Evolutionary conservation across 1,284 basidiomycete species (phyloP).

Genomic region (Bjerkandera adusta): DNA sequence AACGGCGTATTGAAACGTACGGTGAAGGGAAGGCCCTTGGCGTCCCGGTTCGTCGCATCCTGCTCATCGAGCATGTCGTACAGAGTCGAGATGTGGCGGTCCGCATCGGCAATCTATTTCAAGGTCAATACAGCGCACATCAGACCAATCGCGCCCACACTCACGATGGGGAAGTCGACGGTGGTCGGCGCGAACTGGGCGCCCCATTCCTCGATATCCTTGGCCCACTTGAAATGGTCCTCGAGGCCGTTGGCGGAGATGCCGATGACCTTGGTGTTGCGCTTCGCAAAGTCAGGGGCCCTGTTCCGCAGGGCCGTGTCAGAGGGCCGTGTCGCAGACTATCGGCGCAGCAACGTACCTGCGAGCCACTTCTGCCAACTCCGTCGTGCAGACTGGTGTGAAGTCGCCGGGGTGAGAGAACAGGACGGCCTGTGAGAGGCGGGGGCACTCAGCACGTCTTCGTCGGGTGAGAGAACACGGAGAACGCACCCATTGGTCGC

Average conservation of each 20-base stretch:
- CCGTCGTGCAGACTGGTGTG: slow-evolving; percentile 91
- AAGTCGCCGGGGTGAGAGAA: slow-evolving; percentile 94
- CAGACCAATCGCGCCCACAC: slow-evolving; percentile 12
- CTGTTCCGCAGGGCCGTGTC: slow-evolving; percentile 26
- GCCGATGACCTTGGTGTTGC: slow-evolving; percentile 92
- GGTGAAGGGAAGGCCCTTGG: slow-evolving; percentile 85
- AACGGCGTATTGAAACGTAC: slow-evolving; percentile 42
- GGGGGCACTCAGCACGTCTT: background rate
- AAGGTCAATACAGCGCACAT: slow-evolving; percentile 1
- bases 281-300: slow-evolving; percentile 80
- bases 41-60: slow-evolving; percentile 93
- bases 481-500: slow-evolving; percentile 75
- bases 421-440: slow-evolving; percentile 59
- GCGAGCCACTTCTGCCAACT: slow-evolving; percentile 93
- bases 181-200: slow-evolving; percentile 62
- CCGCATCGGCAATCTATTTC: slow-evolving; percentile 87
- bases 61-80: slow-evolving; percentile 98
- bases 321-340: background rate
- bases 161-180: slow-evolving; percentile 89
- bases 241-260: slow-evolving; percentile 91
- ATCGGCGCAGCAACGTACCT: slow-evolving; percentile 30
- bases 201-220: slow-evolving; percentile 88
- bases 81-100: slow-evolving; percentile 81
- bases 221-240: slow-evolving; percentile 87
- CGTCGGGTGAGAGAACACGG: background rate